A percentile compares a stretch with the other conserved stretches of the same genome.
These are phyloP conservation scores for Lentinula lateritia DNA, from an alignment of 768 basidiomycete genomes.

Conservation along the genomic window DNA sequence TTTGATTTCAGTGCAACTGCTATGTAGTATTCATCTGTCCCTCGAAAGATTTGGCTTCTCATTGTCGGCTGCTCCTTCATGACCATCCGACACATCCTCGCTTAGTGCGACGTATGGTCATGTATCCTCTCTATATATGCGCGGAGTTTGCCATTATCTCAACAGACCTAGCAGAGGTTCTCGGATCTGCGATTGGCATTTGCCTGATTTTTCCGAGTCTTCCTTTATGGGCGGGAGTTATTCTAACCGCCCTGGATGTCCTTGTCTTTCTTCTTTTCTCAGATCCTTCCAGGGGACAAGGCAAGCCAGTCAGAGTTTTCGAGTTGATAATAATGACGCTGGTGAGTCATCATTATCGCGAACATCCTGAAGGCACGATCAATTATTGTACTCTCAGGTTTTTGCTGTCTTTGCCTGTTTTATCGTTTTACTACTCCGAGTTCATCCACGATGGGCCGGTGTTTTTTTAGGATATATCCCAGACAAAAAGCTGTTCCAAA, in stretches of 20 bases:
- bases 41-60: slow-evolving; percentile 47
- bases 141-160: slow-evolving; percentile 58
- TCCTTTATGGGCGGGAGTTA: slow-evolving; percentile 50
- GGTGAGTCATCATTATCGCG: slow-evolving; percentile 31
- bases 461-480: slow-evolving; percentile 71
- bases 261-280: slow-evolving; percentile 54
- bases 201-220: slow-evolving; percentile 55
- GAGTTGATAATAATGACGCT: slow-evolving; percentile 49
- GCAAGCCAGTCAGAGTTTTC: slow-evolving; percentile 52
- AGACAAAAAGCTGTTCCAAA: slow-evolving; percentile 42
- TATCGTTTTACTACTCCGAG: slow-evolving; percentile 56
- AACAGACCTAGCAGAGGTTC: slow-evolving; percentile 67
- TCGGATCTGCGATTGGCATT: slow-evolving; percentile 68
- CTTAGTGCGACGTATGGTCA: slow-evolving; percentile 37
- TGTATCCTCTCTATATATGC: slow-evolving; percentile 52
- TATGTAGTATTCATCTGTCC: background rate
- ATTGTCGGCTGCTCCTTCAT: slow-evolving; percentile 51
- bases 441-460: slow-evolving; percentile 58
- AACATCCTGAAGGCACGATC: no score
- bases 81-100: slow-evolving; percentile 43
- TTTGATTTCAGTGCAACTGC: background rate
- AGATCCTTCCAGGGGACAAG: slow-evolving; percentile 48
- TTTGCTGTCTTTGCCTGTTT: slow-evolving; percentile 64
- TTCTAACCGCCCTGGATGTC: slow-evolving; percentile 55
- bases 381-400: slow-evolving; percentile 25